phyloP scores from a whole-genome alignment of 495 filamentous ascomycete genomes.

The Penicillium cataractarum region DNA sequence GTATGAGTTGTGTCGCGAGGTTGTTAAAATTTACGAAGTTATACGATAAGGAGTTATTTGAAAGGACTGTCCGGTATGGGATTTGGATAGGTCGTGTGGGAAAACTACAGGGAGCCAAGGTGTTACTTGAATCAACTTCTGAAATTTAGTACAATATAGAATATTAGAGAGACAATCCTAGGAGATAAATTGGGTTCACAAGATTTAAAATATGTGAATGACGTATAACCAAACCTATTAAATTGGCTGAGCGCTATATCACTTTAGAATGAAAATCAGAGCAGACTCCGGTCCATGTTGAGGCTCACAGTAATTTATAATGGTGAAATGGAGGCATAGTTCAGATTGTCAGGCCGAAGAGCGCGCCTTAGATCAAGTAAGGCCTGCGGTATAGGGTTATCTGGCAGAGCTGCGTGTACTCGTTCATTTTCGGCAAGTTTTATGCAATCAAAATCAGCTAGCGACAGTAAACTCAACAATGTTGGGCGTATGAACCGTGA shows the following conservation, averaged over 20 bases:
- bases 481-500: no score
- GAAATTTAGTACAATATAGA: not conserved
- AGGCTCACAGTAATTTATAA: not conserved
- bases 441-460: no score
- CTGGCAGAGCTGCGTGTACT: no score
- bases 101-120: not conserved
- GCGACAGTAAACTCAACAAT: no score
- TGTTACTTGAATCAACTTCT: not conserved
- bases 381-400: no score
- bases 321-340: no score
- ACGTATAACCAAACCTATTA: no score
- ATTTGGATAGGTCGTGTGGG: not conserved
- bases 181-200: not conserved
- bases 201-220: not conserved
- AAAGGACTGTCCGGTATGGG: not conserved
- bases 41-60: not conserved
- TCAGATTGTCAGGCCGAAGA: no score
- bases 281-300: slow-evolving; percentile 3
- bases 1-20: not conserved
- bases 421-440: no score
- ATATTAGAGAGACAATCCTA: not conserved
- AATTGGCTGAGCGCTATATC: slow-evolving; percentile 1
- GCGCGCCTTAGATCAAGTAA: no score
- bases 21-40: not conserved
- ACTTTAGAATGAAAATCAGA: no score